Base-by-base conservation (phyloP, 352 stramenopile species). In the Thalassiosira oceanica region DNA sequence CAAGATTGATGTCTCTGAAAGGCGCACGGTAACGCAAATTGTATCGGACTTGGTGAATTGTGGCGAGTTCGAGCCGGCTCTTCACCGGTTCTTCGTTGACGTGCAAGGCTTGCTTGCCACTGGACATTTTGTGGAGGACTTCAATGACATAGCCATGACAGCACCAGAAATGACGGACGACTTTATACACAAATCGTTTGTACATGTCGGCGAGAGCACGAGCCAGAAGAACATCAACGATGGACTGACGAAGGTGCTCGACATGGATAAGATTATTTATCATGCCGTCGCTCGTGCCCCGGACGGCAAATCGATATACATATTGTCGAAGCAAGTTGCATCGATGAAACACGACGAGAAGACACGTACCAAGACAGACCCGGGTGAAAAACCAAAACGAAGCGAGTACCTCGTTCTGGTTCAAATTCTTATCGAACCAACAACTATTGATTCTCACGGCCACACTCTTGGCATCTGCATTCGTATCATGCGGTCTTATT, bases 131-230 rank as follows among this genome's bases (percentile, higher is more conserved):
- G 35, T 48, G 1, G 51, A 71, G 11, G 37, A 71, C 23, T 71
- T 46, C 35, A 23, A 31, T 16, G 52, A 29, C 2, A 71, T 65
- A 33, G 33, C 18, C 3, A 6, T 65, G 2, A 36, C 42, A 18
- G 43, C 51, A 21, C 52, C 61, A 41, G 26, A 71, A 18, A 2
- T 71, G 24, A 2, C 20, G 16, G 61, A 65, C 13, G 28, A 45
- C n/a, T 71, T 71, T 23, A 65, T 71, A 13, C 3, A 48, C 4
- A 31, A 57, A 15, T n/a, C 44, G 16, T 71, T 56, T 54, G 28
- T 55, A 16, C 51, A 65, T 50, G 42, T 71, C 36, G 50, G 61
- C 11, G 37, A 50, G 1, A 60, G 16, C 23, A 21, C 3, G n/a
- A 23, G 2, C 37, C 49, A 55, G 24, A 57, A 65, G 26, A 58